Conservation (phyloP, 495 filamentous ascomycete species). For the Talaromyces adpressus region DNA sequence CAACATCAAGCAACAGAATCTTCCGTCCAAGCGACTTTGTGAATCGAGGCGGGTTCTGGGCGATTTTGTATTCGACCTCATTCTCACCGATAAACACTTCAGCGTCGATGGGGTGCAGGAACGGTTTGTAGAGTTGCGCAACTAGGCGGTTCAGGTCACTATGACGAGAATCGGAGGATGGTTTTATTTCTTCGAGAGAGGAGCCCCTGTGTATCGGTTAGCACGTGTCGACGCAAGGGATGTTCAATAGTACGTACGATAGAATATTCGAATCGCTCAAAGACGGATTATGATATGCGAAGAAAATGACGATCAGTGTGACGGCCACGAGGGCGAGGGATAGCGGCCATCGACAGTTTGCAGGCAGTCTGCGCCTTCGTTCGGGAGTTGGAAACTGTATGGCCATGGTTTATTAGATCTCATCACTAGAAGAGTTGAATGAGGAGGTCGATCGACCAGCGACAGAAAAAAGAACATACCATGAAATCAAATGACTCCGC, state of each 20-base stretch:
- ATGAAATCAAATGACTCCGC: slow-evolving; percentile 1
- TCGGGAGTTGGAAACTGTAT: slow-evolving; percentile 1
- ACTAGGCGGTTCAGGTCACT: background rate
- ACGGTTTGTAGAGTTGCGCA: slow-evolving; percentile 6
- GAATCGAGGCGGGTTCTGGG: slow-evolving; percentile 10
- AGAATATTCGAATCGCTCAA: background rate
- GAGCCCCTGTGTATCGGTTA: background rate
- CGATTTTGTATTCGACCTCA: background rate
- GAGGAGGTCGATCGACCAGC: background rate
- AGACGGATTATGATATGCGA: slow-evolving; percentile 2
- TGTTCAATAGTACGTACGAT: background rate
- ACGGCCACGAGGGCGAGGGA: background rate
- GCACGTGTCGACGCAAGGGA: slow-evolving; percentile 7
- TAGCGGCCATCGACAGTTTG: slow-evolving; percentile 4
- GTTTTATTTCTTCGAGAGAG: slow-evolving; percentile 2
- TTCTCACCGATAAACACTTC: background rate
- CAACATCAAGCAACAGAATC: slow-evolving; percentile 33
- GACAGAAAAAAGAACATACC: background rate
- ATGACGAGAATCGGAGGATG: background rate
- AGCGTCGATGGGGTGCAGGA: slow-evolving; percentile 5
- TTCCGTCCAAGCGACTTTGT: slow-evolving; percentile 21
- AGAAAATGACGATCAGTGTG: background rate
- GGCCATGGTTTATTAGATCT: background rate
- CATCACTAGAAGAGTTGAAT: background rate
- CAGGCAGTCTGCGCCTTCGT: slow-evolving; percentile 3